Conservation (phyloP, 371 early-diverging fungal genomes). For the Actinomortierella wolfii region DNA sequence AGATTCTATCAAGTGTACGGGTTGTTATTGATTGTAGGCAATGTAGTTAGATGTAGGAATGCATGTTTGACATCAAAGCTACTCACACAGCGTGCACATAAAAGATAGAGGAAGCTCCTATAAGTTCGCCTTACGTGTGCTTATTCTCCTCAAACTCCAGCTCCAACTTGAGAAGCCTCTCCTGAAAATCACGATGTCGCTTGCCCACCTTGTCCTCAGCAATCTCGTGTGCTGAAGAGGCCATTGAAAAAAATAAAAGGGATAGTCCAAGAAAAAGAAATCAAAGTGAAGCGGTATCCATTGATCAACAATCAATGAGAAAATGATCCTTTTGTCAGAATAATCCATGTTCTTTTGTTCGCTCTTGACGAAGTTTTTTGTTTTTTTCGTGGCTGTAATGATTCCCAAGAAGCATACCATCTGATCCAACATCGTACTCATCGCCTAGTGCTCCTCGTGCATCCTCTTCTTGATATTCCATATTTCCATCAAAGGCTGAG, state of each 20-base stretch:
- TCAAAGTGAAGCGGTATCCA: too few relatives aligned
- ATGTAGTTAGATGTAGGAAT: too few relatives aligned
- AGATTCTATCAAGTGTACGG: slow-evolving; percentile 17
- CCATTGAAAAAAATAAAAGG: neutral
- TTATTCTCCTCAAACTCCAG: slow-evolving; percentile 45
- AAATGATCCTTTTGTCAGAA: neutral
- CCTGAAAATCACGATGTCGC: slow-evolving; percentile 40
- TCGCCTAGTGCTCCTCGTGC: slow-evolving; percentile 41
- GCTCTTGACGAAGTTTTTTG: neutral
- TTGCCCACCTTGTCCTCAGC: slow-evolving; percentile 30
- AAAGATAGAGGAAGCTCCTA: too few relatives aligned
- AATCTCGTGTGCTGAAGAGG: slow-evolving; percentile 8
- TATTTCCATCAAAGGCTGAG: slow-evolving; percentile 41
- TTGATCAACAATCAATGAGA: neutral
- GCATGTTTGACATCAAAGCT: too few relatives aligned
- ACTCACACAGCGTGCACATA: too few relatives aligned
- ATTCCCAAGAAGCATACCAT: slow-evolving; percentile 17
- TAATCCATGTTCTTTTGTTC: neutral
- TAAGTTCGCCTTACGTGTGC: slow-evolving; percentile 39
- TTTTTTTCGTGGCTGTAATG: too few relatives aligned
- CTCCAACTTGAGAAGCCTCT: slow-evolving; percentile 33
- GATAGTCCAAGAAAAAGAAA: slow-evolving; percentile 1
- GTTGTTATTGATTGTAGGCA: too few relatives aligned
- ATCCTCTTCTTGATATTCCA: slow-evolving; percentile 45
- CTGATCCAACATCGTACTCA: slow-evolving; percentile 44